These are phyloP conservation scores for Nemania bipapillata DNA, from an alignment of 2,329 filamentous ascomycete genomes.

Conservation along the genomic window DNA sequence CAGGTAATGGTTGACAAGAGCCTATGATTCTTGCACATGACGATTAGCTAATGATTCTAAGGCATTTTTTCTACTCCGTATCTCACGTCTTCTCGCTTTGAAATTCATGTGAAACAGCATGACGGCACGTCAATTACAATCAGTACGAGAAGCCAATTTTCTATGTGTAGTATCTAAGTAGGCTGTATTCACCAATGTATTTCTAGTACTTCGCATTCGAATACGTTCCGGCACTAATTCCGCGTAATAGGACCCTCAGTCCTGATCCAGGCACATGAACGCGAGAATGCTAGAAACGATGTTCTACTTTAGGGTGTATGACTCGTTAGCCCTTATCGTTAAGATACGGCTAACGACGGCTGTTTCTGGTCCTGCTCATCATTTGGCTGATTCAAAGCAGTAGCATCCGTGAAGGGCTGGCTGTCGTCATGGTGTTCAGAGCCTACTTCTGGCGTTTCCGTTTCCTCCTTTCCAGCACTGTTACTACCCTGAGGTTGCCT, in stretches of 20 bases:
- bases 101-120: too few species aligned
- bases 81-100: neutral
- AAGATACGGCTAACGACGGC: conserved; percentile 5
- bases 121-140: neutral
- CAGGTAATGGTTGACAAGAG: neutral
- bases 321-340: conserved; percentile 1
- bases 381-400: neutral
- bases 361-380: conserved; percentile 8
- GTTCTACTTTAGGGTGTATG: neutral
- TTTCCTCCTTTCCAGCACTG: neutral
- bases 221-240: neutral
- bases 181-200: neutral
- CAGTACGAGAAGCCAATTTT: neutral
- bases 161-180: neutral
- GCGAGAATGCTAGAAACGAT: neutral
- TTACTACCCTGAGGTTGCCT: conserved; percentile 34
- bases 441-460: conserved; percentile 15
- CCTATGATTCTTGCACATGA: neutral
- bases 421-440: conserved; percentile 2
- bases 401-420: neutral
- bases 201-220: neutral
- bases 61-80: neutral
- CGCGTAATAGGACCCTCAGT: neutral
- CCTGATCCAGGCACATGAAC: neutral
- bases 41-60: neutral